Base-by-base conservation (phyloP, 2,329 filamentous ascomycete genomes). In the Nectriaceae sp. region DNA sequence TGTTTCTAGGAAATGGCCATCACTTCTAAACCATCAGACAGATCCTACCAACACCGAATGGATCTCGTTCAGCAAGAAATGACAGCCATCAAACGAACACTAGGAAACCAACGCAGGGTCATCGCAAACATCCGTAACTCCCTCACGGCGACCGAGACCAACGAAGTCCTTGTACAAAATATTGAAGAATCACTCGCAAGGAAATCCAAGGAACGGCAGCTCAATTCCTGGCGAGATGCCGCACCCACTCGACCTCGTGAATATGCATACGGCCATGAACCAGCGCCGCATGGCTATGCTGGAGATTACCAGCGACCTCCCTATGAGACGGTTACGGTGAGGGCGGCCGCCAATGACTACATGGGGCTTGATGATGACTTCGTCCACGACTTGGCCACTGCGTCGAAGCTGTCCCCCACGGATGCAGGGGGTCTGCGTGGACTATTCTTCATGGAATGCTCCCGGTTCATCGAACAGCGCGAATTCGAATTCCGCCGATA, bases 31-130 rank as follows among this genome's bases (percentile, higher is more conserved):
- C 65, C 66, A 3, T 70, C 72, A 2, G 68, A 74, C 35, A 66
- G 72, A 18, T 68, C 69, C 2, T 70, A 72, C 33, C 70, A 76
- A 46, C 68, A 71, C 42, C 64, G 66, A 15, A 63, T 77, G 42
- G 67, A 68, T 31, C 63, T 73, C 13, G 62, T 75, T 1, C 65
- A 68, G 16, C 69, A 75, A 46, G 74, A 77, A 50, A 60, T 75
- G 22, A 57, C 59, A 18, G 65, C 71, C 16, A 64, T 76, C 20
- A 66, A 61, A 35, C 62, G 65, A 21, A 71, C 66, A 2, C 51
- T 75, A 21, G 52, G 46, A 19, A 65, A 61, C 20, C 72, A 74
- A 46, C 58, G 54, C 31, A 50, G 42, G 3, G 61, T 72, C 3
- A 60, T 71, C 16, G 50, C 55, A 19, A 55, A 55, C 16, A 56